These are phyloP conservation scores for Staphylotrichum longicolle DNA, from an alignment of 495 filamentous ascomycete genomes.

Conservation along the genomic window DNA sequence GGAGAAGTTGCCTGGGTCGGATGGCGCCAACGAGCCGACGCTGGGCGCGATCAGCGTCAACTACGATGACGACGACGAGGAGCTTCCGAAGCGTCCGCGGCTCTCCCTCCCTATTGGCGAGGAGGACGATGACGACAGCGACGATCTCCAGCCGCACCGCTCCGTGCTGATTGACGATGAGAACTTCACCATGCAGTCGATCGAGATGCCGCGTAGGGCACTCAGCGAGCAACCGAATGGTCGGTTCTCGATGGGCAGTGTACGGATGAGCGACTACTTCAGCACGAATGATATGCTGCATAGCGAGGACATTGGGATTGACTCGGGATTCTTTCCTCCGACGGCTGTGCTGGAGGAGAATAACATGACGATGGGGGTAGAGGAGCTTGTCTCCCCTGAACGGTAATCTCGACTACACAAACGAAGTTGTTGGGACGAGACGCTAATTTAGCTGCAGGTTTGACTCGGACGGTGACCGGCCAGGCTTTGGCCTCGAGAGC, in stretches of 20 bases:
- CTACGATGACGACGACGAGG: slow-evolving; percentile 64
- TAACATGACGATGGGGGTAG: slow-evolving; percentile 15
- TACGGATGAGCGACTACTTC: slow-evolving; percentile 67
- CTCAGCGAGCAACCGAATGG: slow-evolving; percentile 50
- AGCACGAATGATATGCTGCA: slow-evolving; percentile 43
- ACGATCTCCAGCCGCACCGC: slow-evolving; percentile 59
- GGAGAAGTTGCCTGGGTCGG: neutral
- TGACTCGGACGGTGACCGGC: slow-evolving; percentile 38
- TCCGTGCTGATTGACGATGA: slow-evolving; percentile 66
- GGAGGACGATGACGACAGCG: slow-evolving; percentile 54
- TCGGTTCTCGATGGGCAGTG: slow-evolving; percentile 36
- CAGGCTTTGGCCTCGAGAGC: slow-evolving; percentile 39
- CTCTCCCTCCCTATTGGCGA: slow-evolving; percentile 68
- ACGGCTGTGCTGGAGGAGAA: slow-evolving; percentile 36
- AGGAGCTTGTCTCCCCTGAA: slow-evolving; percentile 27
- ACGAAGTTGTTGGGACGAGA: slow-evolving; percentile 15
- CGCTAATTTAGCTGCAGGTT: slow-evolving; percentile 32
- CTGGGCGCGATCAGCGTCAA: slow-evolving; percentile 34
- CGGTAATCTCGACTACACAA: slow-evolving; percentile 32
- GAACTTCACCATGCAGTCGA: slow-evolving; percentile 63
- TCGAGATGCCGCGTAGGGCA: slow-evolving; percentile 67
- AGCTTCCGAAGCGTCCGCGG: slow-evolving; percentile 58
- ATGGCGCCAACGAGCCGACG: slow-evolving; percentile 20
- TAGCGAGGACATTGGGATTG: slow-evolving; percentile 50
- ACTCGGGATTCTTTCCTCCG: slow-evolving; percentile 46